phyloP scores from a whole-genome alignment of 73 alveolate species.

The Stentor coeruleus region DNA sequence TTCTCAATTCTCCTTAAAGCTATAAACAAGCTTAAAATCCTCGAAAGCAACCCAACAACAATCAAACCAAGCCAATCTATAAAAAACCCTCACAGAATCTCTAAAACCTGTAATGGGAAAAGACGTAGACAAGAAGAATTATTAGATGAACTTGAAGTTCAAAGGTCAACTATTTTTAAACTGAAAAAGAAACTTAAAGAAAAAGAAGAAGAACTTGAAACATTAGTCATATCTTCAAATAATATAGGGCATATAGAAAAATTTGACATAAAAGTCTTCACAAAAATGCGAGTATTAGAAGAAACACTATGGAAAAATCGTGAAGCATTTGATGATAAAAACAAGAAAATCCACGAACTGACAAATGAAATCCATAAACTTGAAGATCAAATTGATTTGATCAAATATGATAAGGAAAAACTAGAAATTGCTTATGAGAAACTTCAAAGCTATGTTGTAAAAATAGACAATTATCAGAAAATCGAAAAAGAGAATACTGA shows the following conservation, averaged over 20 bases:
- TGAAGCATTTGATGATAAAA: not conserved
- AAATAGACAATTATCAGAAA: no score
- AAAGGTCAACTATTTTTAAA: not conserved
- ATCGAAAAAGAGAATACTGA: no score
- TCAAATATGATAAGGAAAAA: not conserved
- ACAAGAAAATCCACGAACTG: not conserved
- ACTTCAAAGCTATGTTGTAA: not conserved
- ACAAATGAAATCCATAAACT: not conserved
- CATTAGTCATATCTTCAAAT: not conserved
- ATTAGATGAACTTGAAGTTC: not conserved
- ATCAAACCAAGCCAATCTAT: not conserved
- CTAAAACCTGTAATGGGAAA: no score
- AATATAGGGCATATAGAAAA: not conserved
- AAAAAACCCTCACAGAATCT: no score
- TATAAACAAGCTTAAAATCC: not conserved
- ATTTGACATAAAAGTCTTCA: not conserved
- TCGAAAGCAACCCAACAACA: not conserved
- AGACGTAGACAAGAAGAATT: not conserved
- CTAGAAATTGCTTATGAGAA: not conserved
- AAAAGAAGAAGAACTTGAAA: not conserved
- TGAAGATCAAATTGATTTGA: not conserved
- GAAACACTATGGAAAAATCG: not conserved
- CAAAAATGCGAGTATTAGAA: not conserved
- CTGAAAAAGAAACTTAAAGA: not conserved
- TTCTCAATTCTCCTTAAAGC: not conserved